Base-by-base conservation (phyloP, 495 filamentous ascomycete species). In the Penicillium desertorum region DNA sequence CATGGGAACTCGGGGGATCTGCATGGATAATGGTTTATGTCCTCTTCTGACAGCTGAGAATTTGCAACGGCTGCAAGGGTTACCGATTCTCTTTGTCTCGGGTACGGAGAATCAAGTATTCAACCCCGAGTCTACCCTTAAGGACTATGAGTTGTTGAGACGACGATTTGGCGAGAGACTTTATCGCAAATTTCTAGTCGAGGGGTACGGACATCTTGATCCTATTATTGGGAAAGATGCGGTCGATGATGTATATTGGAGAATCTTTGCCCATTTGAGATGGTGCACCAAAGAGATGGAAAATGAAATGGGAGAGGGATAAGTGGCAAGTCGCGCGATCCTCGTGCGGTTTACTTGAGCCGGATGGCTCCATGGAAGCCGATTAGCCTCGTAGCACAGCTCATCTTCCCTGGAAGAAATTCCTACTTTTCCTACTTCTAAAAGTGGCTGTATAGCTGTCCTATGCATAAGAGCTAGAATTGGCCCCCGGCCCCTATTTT, bases 171-270 rank as follows among this genome's bases (percentile, higher is more conserved):
- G 81, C 0, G 61, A 66, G 39, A 57, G 63, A 29, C 43, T 74
- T 46, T 88, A 87, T 65, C 72, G 71, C 39, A 69, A 84, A 17
- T 62, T 73, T 20, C 75, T 86, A 7, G 77, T 86, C 8, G 77
- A 81, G 8, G 81, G 82, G n/a, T 85, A 87, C 55, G 86, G 86
- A 23, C 86, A 88, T 63, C 64, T 88, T 51, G 86, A 88, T 70
- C 77, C 76, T 48, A 87, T 85, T 81, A 84, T 88, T 78, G 85
- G 86, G 1, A 76, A 79, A 39, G 73, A 79, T 44, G 83, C 83
- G 10, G 83, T 76, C 69, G 81, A 75, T 64, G 86, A 87, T 65
- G 80, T 88, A 11, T 88, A 80, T 62, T 84, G 83, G 27, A 76
- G 81, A 53, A 78, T 88, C 4, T 59, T 76, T 54, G 76, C 78